Base-by-base conservation (phyloP, 1,139 yeast genomes). In the Schwanniomyces etchellsii region DNA sequence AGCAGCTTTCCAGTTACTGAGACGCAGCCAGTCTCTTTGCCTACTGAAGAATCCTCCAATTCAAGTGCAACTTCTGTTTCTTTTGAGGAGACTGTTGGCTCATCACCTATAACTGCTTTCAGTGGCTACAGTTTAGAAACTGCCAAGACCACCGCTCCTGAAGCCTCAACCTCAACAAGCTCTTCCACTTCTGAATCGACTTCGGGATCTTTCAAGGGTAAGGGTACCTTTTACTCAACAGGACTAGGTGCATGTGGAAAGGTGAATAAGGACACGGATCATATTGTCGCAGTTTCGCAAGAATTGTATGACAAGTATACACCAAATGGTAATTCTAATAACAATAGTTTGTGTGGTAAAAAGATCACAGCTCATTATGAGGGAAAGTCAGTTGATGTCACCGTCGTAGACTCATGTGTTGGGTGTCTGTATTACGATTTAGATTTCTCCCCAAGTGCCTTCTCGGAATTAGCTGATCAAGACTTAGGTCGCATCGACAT, bases 231-330 rank as follows among this genome's bases (percentile, higher is more conserved):
- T 64, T 77, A 71, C 59, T 56, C 57, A 29, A 56, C 75, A 17
- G 81, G 77, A 14, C 54, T 76, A 36, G 84, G 83, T 34, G 77
- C 84, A 17, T 77, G 84, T 57, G 84, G 84, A 28, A 37, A 43
- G 34, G 54, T 61, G 38, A 67, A 53, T 57, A 32, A 58, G 17
- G 76, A 67, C 42, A 27, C 61, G 15, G 83, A 78, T 45, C 54
- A 52, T 41, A 66, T 77, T 42, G 68, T 60, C 20, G 73, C 72
- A 24, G 47, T 66, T 30, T 60, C 70, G 20, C 57, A 60, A 34
- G 40, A 46, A 27, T 47, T 63, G 36, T 65, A 47, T 37, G 62
- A 62, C 37, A 44, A 51, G 27, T 45, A 55, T 36, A 49, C 50
- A 32, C 49, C 52, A 15, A 47, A 48, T 35, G 59, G 56, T 24